phyloP scores from a whole-genome alignment of 1,139 yeast genomes.

The Debaryomycetaceae sp. region DNA sequence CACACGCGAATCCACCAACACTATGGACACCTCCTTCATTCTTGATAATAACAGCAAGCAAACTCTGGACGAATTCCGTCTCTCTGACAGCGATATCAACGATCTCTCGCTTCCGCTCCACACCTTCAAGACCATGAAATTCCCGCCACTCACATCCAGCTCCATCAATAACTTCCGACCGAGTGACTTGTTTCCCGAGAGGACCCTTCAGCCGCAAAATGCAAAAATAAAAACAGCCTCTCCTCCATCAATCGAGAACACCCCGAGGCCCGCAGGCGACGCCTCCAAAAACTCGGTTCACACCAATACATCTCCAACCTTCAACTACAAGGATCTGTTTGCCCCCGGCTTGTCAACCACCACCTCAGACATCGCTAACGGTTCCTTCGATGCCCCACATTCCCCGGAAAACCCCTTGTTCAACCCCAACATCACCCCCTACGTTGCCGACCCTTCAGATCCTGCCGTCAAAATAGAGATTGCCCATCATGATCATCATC shows the following conservation, averaged over 20 bases:
- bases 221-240: not conserved
- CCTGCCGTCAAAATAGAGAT: not conserved
- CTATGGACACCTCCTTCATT: not conserved
- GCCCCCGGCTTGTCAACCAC: not conserved
- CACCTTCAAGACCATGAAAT: conserved; percentile 9
- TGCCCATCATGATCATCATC: not conserved
- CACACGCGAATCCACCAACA: not conserved
- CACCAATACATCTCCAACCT: not conserved
- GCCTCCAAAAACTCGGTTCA: not conserved
- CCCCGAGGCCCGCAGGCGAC: not conserved
- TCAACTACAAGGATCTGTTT: not conserved
- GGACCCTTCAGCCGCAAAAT: not conserved
- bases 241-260: not conserved
- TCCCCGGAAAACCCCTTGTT: not conserved
- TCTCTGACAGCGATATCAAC: conserved; percentile 8
- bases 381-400: not conserved
- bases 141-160: conserved; percentile 8
- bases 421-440: not conserved
- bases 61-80: conserved; percentile 1
- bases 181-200: conserved; percentile 10
- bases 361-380: not conserved
- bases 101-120: conserved; percentile 13
- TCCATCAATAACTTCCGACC: conserved; percentile 10
- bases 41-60: conserved; percentile 2
- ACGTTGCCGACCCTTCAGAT: not conserved